Evolutionary conservation across 805 yeast genomes (phyloP), one percentile per base, ranked within the genome.

Genomic region (Starmerella asiatica): DNA sequence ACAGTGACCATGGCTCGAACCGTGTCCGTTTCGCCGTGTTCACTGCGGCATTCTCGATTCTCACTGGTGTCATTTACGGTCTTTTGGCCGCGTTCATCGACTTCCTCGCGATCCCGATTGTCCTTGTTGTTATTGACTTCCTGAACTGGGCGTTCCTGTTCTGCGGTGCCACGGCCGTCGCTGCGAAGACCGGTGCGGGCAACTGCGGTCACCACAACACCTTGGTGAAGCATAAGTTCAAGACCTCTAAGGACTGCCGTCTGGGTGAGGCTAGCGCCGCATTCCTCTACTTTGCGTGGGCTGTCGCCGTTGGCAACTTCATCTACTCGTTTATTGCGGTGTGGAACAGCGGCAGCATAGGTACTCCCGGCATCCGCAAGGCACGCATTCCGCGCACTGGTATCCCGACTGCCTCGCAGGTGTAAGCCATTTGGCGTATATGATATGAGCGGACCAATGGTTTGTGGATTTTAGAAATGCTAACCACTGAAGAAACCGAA

Each of bases 81-180:
- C 42, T 52, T n/a, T 59, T 71, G 38, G 94, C 96, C 29, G 75
- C 71, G 67, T 75, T 91, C 54, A 56, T 83, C 51, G 73, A 76
- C 45, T 75, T 75, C 54, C 69, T 88, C 46, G 93, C 94, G 32
- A 81, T 93, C 79, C 97, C 97, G 51, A 61, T 82, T 37, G 61
- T 86, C 52, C 62, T 83, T 58, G 75, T 79, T 44, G 53, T 66
- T 41, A 66, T 83, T 57, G 98, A 91, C 69, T 78, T 84, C 67
- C 68, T 91, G 64, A 85, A 85, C 72, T 64, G 76, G 53, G 80
- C 86, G 53, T 91, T 91, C 76, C 76, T 94, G 42, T 83, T 91
- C 62, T 76, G 97, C 36, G 97, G 83, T 50, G 97, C 86, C 55
- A 76, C 93, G 43, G 94, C 94, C 38, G 68, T 91, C 58, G 97